Evolutionary conservation across 2,329 filamentous ascomycete genomes (phyloP).

Genomic region (Aspergillus novoparasiticus): DNA sequence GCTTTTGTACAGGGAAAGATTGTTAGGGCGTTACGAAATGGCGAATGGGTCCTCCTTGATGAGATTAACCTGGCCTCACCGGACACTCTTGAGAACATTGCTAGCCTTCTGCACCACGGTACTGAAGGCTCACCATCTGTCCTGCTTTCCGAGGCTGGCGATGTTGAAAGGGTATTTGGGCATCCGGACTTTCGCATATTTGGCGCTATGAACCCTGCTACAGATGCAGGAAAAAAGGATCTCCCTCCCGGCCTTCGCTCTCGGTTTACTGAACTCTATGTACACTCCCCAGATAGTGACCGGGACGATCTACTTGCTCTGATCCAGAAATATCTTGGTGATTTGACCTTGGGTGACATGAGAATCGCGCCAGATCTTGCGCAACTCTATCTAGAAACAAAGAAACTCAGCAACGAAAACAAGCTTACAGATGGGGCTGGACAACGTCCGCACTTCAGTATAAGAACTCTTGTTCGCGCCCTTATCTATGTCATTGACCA

Average conservation of each 20-base stretch:
- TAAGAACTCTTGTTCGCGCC: conserved; percentile 88
- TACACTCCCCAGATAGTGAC: conserved; percentile 85
- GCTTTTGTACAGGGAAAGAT: conserved; percentile 96
- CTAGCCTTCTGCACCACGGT: conserved; percentile 78
- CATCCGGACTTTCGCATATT: conserved; percentile 96
- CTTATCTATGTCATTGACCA: conserved; percentile 87
- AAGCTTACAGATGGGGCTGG: conserved; percentile 91
- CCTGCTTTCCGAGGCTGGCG: conserved; percentile 87
- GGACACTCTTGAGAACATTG: conserved; percentile 91
- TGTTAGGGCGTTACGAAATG: conserved; percentile 91
- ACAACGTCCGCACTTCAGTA: conserved; percentile 94
- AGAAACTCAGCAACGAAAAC: conserved; percentile 77
- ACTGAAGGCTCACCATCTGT: conserved; percentile 75
- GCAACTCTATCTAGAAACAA: conserved; percentile 83
- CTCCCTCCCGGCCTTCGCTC: conserved; percentile 85
- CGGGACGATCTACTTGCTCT: conserved; percentile 84
- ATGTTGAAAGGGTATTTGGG: conserved; percentile 84
- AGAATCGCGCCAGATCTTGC: conserved; percentile 79
- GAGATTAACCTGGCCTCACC: conserved; percentile 96
- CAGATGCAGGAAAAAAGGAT: conserved; percentile 94
- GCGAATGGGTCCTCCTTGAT: conserved; percentile 94
- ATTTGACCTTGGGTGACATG: conserved; percentile 69
- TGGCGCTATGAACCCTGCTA: conserved; percentile 98
- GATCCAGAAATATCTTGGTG: conserved; percentile 82
- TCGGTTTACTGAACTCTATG: conserved; percentile 93